Evolutionary conservation across 1,139 yeast genomes (phyloP), one percentile per base, ranked within the genome.

Genomic region (Suhomyces maxii): DNA sequence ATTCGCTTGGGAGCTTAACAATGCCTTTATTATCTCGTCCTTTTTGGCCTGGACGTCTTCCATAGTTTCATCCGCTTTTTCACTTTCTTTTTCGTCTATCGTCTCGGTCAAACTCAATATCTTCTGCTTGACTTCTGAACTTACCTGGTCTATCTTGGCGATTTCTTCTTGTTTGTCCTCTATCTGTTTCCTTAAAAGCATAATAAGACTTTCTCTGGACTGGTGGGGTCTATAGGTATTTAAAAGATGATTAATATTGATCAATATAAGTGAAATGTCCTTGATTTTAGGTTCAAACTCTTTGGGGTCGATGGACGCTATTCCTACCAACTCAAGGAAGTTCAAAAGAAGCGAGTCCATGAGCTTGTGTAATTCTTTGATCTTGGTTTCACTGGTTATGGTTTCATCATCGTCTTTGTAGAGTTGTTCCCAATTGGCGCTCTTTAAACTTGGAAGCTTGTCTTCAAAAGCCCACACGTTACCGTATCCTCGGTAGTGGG

Each of bases 181-280:
- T 26, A 85, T 75, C 57, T 84, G 86, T 44, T 82, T 83, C 57
- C 80, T 83, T 63, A 89, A 69, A 46, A 87, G 68, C 76, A 84
- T 73, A 40, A 87, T 84, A 54, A 89, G 75, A 49, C 89, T 83
- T 57, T 89, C 96, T 39, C 96, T 73, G 7, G 91, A 84, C 60
- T 89, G 97, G 63, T 89, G 96, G 0, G 96, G 96, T 47, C 96
- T 72, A 65, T 89, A 89, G 45, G 89, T 89, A 63, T 89, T 89
- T 50, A 89, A 68, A 45, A 89, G 67, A 61, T 89, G 96, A 61
- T 89, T 95, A 54, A 89, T 84, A 60, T 89, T 89, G 59, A 89
- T 84, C 47, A 89, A 68, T n/a, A 89, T 78, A 14, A 84, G 74
- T 47, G 90, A 78, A 42, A 89, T 77, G 55, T 86, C 82, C 54